A percentile compares a stretch with the other conserved stretches of the same genome.
Conservation (phyloP, 1,284 basidiomycete species). For the Cutaneotrichosporon sp. region DNA sequence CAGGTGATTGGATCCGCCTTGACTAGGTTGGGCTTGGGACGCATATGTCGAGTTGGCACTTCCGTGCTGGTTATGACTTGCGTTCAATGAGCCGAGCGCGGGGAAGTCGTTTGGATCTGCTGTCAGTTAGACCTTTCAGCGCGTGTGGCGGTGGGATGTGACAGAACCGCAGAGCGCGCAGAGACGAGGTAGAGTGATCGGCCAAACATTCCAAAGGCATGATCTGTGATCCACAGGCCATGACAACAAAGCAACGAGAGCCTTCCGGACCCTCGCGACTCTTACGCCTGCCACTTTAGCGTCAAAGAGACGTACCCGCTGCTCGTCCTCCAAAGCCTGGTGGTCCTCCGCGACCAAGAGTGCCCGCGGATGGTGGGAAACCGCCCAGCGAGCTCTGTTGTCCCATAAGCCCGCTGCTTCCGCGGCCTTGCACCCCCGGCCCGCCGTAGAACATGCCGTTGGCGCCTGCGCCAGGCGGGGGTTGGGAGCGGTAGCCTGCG, state of each 20-base stretch:
- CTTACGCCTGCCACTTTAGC: no score
- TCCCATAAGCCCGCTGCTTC: conserved; percentile 7
- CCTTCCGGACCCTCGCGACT: no score
- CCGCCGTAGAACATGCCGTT: conserved; percentile 43
- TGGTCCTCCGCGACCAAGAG: conserved; percentile 31
- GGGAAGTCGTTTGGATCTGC: conserved; percentile 46
- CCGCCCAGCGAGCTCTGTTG: conserved; percentile 12
- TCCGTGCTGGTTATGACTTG: conserved; percentile 21
- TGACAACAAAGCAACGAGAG: no score
- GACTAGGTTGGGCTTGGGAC: conserved; percentile 33
- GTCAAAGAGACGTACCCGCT: conserved; percentile 14
- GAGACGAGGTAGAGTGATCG: no score
- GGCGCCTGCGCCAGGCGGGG: conserved; percentile 10
- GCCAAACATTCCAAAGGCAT: no score
- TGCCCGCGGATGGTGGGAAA: conserved; percentile 18
- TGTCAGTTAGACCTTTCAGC: no score
- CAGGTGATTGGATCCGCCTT: conserved; percentile 16
- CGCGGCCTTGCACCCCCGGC: conserved; percentile 15
- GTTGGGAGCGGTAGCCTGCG: conserved; percentile 15
- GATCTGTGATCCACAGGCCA: no score
- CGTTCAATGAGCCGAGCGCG: conserved; percentile 35
- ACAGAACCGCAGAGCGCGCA: no score
- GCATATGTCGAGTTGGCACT: conserved; percentile 33
- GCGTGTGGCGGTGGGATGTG: not conserved
- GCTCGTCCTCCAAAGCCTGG: conserved; percentile 37